Percentiles rank a stretch among this genome's conserved stretches.
phyloP scores from a whole-genome alignment of 495 filamentous ascomycete species.

The Corynascus novoguineensis region DNA sequence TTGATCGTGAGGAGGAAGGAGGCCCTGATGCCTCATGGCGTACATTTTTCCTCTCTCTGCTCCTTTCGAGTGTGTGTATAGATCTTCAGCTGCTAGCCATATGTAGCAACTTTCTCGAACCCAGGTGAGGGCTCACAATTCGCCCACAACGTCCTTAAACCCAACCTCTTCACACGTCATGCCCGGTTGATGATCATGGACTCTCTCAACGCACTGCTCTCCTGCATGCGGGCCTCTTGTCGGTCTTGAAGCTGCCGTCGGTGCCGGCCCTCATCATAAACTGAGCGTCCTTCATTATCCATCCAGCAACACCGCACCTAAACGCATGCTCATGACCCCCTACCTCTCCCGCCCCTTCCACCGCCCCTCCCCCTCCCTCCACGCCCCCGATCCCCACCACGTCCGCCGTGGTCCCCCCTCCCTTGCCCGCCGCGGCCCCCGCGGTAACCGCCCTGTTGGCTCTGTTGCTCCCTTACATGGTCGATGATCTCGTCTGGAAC shows the following conservation, averaged over 20 bases:
- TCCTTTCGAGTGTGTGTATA: no score
- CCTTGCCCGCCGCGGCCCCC: slow-evolving; percentile 64
- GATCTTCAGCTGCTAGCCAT: no score
- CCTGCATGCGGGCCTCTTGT: no score
- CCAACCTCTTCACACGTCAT: no score
- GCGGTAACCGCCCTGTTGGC: slow-evolving; percentile 51
- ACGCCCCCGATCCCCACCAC: slow-evolving; percentile 36
- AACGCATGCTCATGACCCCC: background rate
- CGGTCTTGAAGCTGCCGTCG: background rate
- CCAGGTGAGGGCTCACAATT: no score
- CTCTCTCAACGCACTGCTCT: no score
- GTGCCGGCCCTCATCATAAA: background rate
- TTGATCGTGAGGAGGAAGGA: no score
- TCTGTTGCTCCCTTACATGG: slow-evolving; percentile 82
- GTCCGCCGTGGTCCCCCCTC: slow-evolving; percentile 54
- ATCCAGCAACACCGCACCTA: background rate
- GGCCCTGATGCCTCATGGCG: no score
- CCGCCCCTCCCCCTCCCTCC: slow-evolving; percentile 49
- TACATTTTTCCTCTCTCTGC: no score
- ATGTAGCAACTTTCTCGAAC: no score
- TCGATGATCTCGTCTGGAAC: slow-evolving; percentile 96
- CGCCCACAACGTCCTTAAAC: no score
- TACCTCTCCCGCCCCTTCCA: slow-evolving; percentile 21
- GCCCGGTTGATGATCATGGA: no score
- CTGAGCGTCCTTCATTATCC: background rate